A percentile compares a stretch with the other conserved stretches of the same genome.
Conservation (phyloP, 2,329 filamentous ascomycete species). For the Cordyceps farinosa region DNA sequence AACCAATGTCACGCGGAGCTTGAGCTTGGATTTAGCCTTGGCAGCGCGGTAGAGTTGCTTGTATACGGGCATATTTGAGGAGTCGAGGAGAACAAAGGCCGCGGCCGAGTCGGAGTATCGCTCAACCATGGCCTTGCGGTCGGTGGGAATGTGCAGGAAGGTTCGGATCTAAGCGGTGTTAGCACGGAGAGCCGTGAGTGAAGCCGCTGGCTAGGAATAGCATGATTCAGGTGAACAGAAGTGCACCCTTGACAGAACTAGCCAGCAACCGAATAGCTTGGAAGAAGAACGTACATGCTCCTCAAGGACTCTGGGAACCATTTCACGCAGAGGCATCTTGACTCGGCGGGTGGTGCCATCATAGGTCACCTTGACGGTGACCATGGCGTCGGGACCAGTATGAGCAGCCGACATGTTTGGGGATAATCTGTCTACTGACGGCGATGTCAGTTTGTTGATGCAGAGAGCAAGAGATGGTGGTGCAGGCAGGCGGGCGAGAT, state of each 20-base stretch:
- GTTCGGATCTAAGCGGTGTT: slow-evolving; percentile 31
- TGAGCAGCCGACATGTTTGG: slow-evolving; percentile 10
- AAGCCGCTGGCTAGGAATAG: not conserved
- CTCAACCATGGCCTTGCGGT: slow-evolving; percentile 62
- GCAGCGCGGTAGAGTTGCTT: slow-evolving; percentile 96
- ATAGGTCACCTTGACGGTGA: slow-evolving; percentile 82
- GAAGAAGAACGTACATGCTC: slow-evolving; percentile 66
- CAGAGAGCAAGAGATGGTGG: not conserved
- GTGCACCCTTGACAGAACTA: not conserved
- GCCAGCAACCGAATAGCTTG: not conserved
- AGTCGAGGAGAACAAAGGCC: slow-evolving; percentile 74
- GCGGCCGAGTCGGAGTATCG: slow-evolving; percentile 92
- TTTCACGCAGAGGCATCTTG: slow-evolving; percentile 84
- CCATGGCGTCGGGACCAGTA: slow-evolving; percentile 36
- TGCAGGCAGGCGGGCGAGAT: not conserved
- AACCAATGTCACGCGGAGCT: slow-evolving; percentile 66
- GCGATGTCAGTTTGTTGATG: not conserved
- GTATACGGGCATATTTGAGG: slow-evolving; percentile 76
- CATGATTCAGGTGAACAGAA: not conserved
- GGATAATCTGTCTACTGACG: not conserved
- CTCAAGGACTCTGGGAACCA: slow-evolving; percentile 70
- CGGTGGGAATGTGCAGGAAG: slow-evolving; percentile 33
- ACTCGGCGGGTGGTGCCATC: slow-evolving; percentile 75
- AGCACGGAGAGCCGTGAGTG: not conserved
- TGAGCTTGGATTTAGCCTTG: slow-evolving; percentile 97